A percentile compares a stretch with the other conserved stretches of the same genome.
These are phyloP conservation scores for Lasiosphaeriaceae sp. DNA, from an alignment of 495 filamentous ascomycete species.

Conservation along the genomic window DNA sequence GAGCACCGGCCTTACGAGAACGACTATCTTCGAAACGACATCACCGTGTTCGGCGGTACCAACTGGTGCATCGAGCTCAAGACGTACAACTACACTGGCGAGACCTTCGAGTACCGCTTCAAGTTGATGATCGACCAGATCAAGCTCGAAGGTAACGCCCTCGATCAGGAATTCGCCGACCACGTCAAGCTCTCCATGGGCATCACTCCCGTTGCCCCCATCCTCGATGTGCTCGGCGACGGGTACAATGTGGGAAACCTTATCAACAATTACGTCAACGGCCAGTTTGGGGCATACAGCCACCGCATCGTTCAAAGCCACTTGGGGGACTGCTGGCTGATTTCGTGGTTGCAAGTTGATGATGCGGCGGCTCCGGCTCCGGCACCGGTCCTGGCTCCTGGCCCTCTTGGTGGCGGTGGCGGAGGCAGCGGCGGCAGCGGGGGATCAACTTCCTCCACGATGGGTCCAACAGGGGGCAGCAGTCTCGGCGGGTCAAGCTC, in stretches of 20 bases:
- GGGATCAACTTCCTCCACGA: neutral
- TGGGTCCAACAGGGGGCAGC: neutral
- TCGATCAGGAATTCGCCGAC: neutral
- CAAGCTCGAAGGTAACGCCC: neutral
- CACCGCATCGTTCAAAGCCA: neutral
- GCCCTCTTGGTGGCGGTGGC: neutral
- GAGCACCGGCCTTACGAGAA: neutral
- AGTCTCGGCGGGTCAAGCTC: neutral
- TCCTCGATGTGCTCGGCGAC: neutral
- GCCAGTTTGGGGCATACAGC: neutral
- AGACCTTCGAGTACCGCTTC: neutral
- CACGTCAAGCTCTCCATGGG: neutral
- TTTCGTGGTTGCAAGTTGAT: neutral
- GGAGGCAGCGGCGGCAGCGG: too few species aligned
- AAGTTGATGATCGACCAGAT: neutral
- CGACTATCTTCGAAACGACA: neutral
- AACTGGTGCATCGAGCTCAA: neutral
- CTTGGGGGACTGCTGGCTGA: neutral
- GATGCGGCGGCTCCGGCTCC: neutral
- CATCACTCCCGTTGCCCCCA: neutral
- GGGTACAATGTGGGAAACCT: neutral
- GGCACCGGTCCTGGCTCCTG: too few species aligned
- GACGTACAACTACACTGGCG: neutral
- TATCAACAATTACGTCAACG: neutral
- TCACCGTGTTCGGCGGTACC: neutral